phyloP scores from a whole-genome alignment of 2,329 filamentous ascomycete genomes.

The Stemphylium beticola region DNA sequence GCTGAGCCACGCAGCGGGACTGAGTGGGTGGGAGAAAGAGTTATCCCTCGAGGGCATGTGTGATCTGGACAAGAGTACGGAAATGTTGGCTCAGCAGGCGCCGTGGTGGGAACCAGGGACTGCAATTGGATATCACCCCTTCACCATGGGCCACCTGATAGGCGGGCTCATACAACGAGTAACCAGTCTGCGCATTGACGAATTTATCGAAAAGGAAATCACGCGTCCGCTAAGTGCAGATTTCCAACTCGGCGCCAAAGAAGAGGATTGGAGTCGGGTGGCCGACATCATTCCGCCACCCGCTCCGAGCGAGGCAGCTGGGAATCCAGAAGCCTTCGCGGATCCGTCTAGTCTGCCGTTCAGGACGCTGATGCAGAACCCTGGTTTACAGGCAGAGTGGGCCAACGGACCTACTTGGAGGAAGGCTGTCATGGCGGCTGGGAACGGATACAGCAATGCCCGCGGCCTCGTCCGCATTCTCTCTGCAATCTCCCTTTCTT shows the following conservation, averaged over 20 bases:
- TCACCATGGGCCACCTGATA: slow-evolving; percentile 25
- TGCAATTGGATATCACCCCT: slow-evolving; percentile 21
- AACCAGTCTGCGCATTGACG: slow-evolving; percentile 5
- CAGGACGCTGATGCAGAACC: slow-evolving; percentile 14
- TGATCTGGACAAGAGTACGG: slow-evolving; percentile 11
- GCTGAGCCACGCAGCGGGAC: slow-evolving; percentile 20
- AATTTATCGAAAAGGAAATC: slow-evolving; percentile 64
- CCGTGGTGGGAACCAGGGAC: slow-evolving; percentile 28
- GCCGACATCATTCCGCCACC: slow-evolving; percentile 23
- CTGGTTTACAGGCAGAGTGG: slow-evolving; percentile 7
- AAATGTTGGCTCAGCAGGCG: slow-evolving; percentile 15
- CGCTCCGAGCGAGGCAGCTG: background rate
- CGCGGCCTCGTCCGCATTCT: slow-evolving; percentile 16
- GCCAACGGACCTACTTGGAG: slow-evolving; percentile 12
- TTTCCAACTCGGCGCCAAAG: slow-evolving; percentile 18
- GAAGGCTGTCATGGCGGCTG: slow-evolving; percentile 4
- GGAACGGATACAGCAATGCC: slow-evolving; percentile 23
- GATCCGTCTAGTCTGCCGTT: background rate
- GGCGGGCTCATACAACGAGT: slow-evolving; percentile 15
- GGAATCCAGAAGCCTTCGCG: background rate
- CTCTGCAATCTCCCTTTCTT: slow-evolving; percentile 11
- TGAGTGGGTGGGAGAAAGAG: slow-evolving; percentile 18
- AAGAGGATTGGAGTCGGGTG: slow-evolving; percentile 11
- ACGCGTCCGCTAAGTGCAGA: slow-evolving; percentile 60
- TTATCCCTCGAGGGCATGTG: slow-evolving; percentile 12